Evolutionary conservation across 306 rosid genomes (phyloP).

Genomic region (Quercus gilva): DNA sequence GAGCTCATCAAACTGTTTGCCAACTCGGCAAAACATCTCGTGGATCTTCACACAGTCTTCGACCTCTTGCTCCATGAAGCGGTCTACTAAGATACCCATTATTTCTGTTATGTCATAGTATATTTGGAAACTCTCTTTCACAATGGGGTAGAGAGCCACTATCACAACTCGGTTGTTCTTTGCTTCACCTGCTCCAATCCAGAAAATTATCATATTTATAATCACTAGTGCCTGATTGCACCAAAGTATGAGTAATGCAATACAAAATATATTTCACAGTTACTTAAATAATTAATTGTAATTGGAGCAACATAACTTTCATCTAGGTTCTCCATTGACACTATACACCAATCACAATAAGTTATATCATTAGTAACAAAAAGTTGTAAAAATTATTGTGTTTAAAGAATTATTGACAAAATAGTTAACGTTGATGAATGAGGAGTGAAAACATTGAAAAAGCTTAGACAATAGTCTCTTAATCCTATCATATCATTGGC

Average conservation of each 20-base stretch:
- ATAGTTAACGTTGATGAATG: too few species aligned
- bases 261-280: too few species aligned
- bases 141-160: constrained; percentile 69
- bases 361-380: too few species aligned
- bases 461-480: too few species aligned
- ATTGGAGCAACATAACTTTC: too few species aligned
- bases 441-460: too few species aligned
- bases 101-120: constrained; percentile 69
- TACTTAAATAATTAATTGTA: too few species aligned
- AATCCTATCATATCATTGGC: too few species aligned
- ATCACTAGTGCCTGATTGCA: background rate
- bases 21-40: constrained; percentile 71
- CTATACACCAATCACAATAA: too few species aligned
- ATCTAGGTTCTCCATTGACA: too few species aligned
- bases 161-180: constrained; percentile 63
- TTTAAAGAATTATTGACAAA: too few species aligned
- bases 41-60: constrained; percentile 55
- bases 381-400: too few species aligned
- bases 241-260: background rate
- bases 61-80: constrained; percentile 59
- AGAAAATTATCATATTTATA: constrained; percentile 14
- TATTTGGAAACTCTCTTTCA: constrained; percentile 75
- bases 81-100: constrained; percentile 52
- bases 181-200: constrained; percentile 59
- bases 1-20: constrained; percentile 86